Base-by-base conservation (phyloP, 768 basidiomycete species). In the Podaxis carcinomalis region DNA sequence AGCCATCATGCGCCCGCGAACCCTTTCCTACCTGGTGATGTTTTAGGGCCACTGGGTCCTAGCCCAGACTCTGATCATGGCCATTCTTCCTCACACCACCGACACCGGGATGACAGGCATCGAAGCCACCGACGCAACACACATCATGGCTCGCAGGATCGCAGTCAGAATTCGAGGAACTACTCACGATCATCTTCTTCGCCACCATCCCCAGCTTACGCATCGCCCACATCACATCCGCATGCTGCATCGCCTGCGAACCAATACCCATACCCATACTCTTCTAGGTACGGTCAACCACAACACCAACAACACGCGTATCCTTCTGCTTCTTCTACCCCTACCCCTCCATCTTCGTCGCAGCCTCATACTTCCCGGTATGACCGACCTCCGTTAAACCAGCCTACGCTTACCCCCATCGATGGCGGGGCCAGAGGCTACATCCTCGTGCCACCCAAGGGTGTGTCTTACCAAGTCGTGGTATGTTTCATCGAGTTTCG, bases 1-100 rank as follows among this genome's bases (percentile, higher is more conserved):
- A 49, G 42, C 11, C 49, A 23, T 7, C 54, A 65, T 37, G 23
- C 23, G 13, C 65, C 65, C 14, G 60, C 56, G 10, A 60, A 60
- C 27, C 59, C 59, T 0, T 60, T 60, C 40, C 28, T 60, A n/a
- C 51, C 59, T 23, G 54, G 42, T 1, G 50, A 46, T 16, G 21
- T 13, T 9, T 32, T 25, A 28, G 28, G 14, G 32, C 2, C 55
- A 3, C 3, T 5, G 7, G 21, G 37, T 28, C 3, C 52, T 9
- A 28, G 7, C 7, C 25, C 28, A 1, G 42, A 60, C 16, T 36
- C 28, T 5, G 39, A 44, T 42, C 36, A 39, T 25, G 46, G 32
- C 9, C 47, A 32, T 28, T 50, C 46, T 14, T 57, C 56, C 16
- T 49, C 56, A 1, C 59, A 16, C 32, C 3, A 21, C 14, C 27